Base-by-base conservation (phyloP, 2,329 filamentous ascomycete genomes). In the Hypocrella siamensis region DNA sequence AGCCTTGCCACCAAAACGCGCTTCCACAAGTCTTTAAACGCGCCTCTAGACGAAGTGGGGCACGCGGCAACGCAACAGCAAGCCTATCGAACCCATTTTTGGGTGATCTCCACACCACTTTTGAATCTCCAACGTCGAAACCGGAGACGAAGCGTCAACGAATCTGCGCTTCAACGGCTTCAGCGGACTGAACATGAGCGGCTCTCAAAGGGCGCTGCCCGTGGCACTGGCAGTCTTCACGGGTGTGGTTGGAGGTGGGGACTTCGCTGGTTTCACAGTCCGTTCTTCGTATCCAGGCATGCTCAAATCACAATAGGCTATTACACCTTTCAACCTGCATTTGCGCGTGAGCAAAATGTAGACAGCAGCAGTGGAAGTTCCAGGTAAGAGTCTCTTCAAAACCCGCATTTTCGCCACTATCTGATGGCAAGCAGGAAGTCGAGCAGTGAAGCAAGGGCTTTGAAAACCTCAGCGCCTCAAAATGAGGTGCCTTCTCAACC, bases 291-390 rank as follows among this genome's bases (percentile, higher is more conserved):
- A 8, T 9, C 21, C 12, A 11, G 25, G n/a, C 25, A 14, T 14
- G 25, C 25, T 26, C 7, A 26, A 7, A 14, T n/a, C 25, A 7
- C 25, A 3, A n/a, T 32, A 57, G 54, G 54, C 26, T 46, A 47
- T 18, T 57, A 57, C 36, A 57, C 54, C 3, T 57, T 57, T 29
- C 45, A 52, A 24, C 54, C 54, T 16, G 41, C 51, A 17, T 41
- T 57, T 32, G 47, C 45, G 3, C 43, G 44, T 6, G 31, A 31
- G 4, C 37, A 46, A 26, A 39, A 34, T 12, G 19, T 37, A 4
- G 32, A 37, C 8, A 38, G 37, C 11, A 26, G 34, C 11, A 7
- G 14, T 19, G 17, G 17, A 25, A 17, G 25, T 24, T 10, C 21
- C 11, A 18, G 25, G 34, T 32, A 31, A 30, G 17, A 14, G 25